A percentile compares a stretch with the other conserved stretches of the same genome.
phyloP scores from a whole-genome alignment of 1,139 yeast genomes.

The Yamadazyma dushanensis region DNA sequence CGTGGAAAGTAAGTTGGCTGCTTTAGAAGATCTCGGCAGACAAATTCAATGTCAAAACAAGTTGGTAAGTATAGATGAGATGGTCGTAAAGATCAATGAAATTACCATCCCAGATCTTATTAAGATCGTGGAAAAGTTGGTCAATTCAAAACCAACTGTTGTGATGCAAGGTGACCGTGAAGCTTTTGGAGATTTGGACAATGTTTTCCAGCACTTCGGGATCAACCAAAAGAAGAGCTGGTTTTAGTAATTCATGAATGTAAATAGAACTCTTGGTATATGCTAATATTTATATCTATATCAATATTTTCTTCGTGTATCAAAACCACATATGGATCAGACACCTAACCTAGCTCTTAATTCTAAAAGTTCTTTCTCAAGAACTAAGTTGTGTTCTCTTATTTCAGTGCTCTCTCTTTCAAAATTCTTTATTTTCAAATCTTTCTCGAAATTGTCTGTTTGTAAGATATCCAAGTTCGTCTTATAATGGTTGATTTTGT shows the following conservation, averaged over 20 bases:
- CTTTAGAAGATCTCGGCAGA: slow-evolving; percentile 91
- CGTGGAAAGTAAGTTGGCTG: slow-evolving; percentile 86
- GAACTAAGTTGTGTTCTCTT: slow-evolving; percentile 51
- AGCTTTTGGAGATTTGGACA: slow-evolving; percentile 79
- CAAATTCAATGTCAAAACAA: slow-evolving; percentile 85
- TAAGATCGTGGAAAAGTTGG: slow-evolving; percentile 71
- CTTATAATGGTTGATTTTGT: slow-evolving; percentile 38
- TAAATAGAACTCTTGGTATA: slow-evolving; percentile 1
- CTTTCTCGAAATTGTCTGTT: slow-evolving; percentile 44
- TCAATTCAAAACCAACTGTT: slow-evolving; percentile 78
- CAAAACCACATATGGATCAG: slow-evolving; percentile 5
- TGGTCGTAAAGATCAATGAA: slow-evolving; percentile 74
- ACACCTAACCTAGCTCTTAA: slow-evolving; percentile 48
- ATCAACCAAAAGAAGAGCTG: slow-evolving; percentile 31
- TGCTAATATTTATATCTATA: slow-evolving; percentile 4
- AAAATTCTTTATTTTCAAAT: slow-evolving; percentile 29
- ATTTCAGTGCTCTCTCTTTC: slow-evolving; percentile 47
- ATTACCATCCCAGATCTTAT: slow-evolving; percentile 68
- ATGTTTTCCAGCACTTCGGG: slow-evolving; percentile 67
- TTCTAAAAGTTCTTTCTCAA: slow-evolving; percentile 66
- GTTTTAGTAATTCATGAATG: slow-evolving; percentile 23
- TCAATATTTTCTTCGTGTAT: slow-evolving; percentile 1
- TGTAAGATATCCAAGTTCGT: slow-evolving; percentile 37
- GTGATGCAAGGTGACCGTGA: slow-evolving; percentile 89
- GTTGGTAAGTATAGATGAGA: slow-evolving; percentile 76